A percentile compares a stretch with the other conserved stretches of the same genome.
These are phyloP conservation scores for Emiliania huxleyi DNA, from an alignment of 78 protist species.

Conservation along the genomic window DNA sequence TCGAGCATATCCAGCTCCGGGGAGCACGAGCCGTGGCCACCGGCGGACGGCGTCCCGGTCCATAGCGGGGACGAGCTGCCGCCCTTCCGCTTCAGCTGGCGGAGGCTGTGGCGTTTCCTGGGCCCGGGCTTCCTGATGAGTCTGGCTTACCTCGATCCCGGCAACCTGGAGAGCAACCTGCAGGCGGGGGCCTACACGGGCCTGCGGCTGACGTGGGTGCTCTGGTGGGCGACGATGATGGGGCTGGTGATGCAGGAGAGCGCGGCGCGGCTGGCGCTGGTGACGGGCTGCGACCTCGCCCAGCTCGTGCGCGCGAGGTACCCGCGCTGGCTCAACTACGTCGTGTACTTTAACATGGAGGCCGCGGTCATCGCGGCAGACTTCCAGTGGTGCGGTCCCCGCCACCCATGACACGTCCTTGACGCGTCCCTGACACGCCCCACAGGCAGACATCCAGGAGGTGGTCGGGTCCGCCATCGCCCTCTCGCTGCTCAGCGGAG, in stretches of 20 bases:
- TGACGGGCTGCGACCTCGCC: constrained; percentile 64
- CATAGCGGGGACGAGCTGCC: neutral
- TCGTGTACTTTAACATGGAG: neutral
- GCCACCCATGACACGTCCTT: neutral
- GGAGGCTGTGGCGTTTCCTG: constrained; percentile 2
- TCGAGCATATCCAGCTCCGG: too few relatives aligned
- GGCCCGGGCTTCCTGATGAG: constrained; percentile 37
- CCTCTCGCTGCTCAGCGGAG: neutral
- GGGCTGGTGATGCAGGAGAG: constrained; percentile 44
- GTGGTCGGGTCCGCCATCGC: constrained; percentile 42
- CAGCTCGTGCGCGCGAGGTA: neutral
- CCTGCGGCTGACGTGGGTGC: constrained; percentile 76
- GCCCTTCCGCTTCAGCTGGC: constrained; percentile 3
- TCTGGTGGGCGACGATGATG: constrained; percentile 62
- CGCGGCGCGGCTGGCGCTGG: constrained; percentile 75
- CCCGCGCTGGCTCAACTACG: neutral
- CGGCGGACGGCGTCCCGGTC: too few relatives aligned
- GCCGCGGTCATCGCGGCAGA: neutral
- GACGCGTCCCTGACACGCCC: neutral
- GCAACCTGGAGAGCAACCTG: constrained; percentile 39
- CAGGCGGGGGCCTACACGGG: constrained; percentile 55
- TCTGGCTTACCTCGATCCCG: constrained; percentile 46
- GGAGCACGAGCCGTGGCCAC: too few relatives aligned
- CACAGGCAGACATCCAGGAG: constrained; percentile 3
- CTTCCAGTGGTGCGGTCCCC: too few relatives aligned